Conservation (phyloP, 2,329 filamentous ascomycete genomes). For the Epichloe festucae region DNA sequence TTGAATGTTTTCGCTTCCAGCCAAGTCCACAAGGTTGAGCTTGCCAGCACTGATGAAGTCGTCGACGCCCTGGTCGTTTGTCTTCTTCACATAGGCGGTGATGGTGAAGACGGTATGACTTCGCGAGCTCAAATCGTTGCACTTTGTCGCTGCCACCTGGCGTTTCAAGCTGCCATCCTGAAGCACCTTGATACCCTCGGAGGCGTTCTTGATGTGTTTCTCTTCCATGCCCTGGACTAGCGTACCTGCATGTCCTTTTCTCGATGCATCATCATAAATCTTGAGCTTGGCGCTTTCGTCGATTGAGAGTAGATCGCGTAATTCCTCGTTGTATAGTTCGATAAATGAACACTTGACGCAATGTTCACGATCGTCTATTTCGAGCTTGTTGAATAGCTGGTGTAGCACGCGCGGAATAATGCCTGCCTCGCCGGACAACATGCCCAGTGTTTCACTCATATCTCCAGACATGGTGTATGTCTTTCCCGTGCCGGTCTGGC, state of each 20-base stretch:
- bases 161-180: conserved; percentile 84
- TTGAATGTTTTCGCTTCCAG: conserved; percentile 95
- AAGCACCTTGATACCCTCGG: conserved; percentile 76
- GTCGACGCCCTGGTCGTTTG: conserved; percentile 69
- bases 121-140: conserved; percentile 92
- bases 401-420: conserved; percentile 90
- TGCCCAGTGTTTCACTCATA: conserved; percentile 75
- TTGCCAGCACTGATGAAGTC: conserved; percentile 87
- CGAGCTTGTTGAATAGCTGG: conserved; percentile 73
- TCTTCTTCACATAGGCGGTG: conserved; percentile 77
- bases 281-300: conserved; percentile 84
- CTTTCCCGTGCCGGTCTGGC: conserved; percentile 94
- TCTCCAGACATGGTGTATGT: conserved; percentile 99
- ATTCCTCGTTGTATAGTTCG: conserved; percentile 94
- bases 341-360: conserved; percentile 98
- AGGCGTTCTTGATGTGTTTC: conserved; percentile 74
- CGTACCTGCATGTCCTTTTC: conserved; percentile 73
- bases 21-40: conserved; percentile 90
- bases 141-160: conserved; percentile 99
- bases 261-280: conserved; percentile 83
- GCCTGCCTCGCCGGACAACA: conserved; percentile 81
- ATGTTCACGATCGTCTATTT: conserved; percentile 64
- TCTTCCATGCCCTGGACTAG: conserved; percentile 98
- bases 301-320: conserved; percentile 72
- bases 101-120: conserved; percentile 98